Conservation (phyloP, 2,329 filamentous ascomycete genomes). For the Aspergillus thermomutatus region DNA sequence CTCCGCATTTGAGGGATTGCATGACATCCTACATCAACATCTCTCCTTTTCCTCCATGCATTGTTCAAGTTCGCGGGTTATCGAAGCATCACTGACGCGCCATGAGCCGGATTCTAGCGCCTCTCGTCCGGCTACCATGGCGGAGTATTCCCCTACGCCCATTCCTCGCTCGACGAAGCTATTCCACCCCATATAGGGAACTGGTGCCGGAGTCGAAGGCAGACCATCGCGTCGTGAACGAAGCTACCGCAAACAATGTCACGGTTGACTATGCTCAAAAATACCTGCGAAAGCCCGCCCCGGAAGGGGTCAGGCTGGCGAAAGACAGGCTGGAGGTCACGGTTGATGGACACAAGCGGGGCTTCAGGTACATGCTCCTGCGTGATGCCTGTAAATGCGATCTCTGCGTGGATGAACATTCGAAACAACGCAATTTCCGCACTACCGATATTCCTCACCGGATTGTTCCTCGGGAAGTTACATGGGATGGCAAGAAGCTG, state of each 20-base stretch:
- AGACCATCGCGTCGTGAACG: neutral
- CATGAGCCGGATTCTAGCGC: neutral
- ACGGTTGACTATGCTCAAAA: neutral
- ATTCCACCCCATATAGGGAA: neutral
- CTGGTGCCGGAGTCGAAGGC: neutral
- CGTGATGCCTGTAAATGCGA: conserved; percentile 56
- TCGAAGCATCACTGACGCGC: neutral
- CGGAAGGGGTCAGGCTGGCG: neutral
- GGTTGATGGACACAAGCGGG: neutral
- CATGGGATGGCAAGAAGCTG: conserved; percentile 42
- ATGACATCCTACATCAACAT: neutral
- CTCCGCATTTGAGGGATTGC: neutral
- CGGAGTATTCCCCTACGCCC: neutral
- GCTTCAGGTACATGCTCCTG: conserved; percentile 30
- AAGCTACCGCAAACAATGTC: neutral
- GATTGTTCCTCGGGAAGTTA: conserved; percentile 40
- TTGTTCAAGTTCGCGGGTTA: neutral
- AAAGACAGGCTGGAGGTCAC: neutral
- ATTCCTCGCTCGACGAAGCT: neutral
- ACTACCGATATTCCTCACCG: conserved; percentile 59
- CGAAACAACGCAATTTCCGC: conserved; percentile 62
- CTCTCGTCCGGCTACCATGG: neutral
- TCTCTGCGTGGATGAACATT: conserved; percentile 54
- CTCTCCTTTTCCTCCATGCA: neutral
- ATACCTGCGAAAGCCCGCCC: neutral